Percentiles rank a stretch among this genome's conserved stretches.
phyloP scores from a whole-genome alignment of 2,329 filamentous ascomycete species.

The Cladosporium austrohemisphaericum region DNA sequence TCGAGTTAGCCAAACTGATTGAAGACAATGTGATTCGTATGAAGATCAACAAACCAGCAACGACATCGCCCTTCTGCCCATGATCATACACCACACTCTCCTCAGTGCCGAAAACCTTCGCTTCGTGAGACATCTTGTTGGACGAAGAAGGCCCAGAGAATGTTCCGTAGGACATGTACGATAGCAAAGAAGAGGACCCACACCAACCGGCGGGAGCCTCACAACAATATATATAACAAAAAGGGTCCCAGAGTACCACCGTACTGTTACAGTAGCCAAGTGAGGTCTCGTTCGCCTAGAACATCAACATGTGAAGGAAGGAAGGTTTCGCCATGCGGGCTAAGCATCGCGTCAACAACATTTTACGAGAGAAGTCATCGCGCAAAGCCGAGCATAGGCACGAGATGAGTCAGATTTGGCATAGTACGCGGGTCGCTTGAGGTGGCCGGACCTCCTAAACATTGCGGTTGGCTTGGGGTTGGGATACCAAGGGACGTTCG shows the following conservation, averaged over 20 bases:
- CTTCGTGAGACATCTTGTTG: constrained; percentile 2
- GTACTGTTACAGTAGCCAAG: background rate
- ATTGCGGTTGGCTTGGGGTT: constrained; percentile 5
- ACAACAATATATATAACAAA: background rate
- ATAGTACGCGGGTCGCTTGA: constrained; percentile 3
- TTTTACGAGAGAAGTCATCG: background rate
- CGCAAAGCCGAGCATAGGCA: background rate
- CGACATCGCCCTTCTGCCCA: constrained; percentile 2
- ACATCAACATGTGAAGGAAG: background rate
- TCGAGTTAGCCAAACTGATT: background rate
- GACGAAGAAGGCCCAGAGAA: constrained; percentile 8
- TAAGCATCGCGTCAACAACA: constrained; percentile 9
- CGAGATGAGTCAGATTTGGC: constrained; percentile 13
- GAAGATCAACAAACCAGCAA: constrained; percentile 1
- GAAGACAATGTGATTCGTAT: background rate
- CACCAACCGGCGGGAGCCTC: background rate
- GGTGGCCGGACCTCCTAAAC: constrained; percentile 1
- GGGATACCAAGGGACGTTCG: constrained; percentile 1
- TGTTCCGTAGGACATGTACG: constrained; percentile 10
- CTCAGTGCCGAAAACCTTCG: background rate
- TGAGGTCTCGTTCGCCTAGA: background rate
- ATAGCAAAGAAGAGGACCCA: background rate
- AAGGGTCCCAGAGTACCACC: too few relatives aligned
- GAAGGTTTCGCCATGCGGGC: constrained; percentile 3
- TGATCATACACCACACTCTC: background rate